Evolutionary conservation across 2,329 filamentous ascomycete species (phyloP).

Genomic region (Paraconiothyrium sp.): DNA sequence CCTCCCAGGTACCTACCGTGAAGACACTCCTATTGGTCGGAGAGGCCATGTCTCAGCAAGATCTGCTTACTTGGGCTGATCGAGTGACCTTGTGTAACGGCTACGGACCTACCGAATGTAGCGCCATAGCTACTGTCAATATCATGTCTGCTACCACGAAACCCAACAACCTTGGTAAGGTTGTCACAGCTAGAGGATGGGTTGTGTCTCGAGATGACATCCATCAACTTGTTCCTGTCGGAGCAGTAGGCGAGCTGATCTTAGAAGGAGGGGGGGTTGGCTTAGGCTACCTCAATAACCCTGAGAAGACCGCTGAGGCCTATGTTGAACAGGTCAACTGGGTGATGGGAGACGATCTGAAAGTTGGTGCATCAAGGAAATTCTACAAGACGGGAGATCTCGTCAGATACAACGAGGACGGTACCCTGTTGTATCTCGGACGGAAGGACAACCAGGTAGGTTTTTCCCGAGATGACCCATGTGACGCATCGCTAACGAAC

Average conservation of each 20-base stretch:
- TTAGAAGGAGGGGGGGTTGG: slow-evolving; percentile 50
- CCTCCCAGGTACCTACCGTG: slow-evolving; percentile 37
- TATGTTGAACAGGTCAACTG: slow-evolving; percentile 39
- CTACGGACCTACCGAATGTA: slow-evolving; percentile 54
- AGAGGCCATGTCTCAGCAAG: slow-evolving; percentile 45
- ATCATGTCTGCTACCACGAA: slow-evolving; percentile 39
- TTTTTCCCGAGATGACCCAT: background rate
- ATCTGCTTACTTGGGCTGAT: slow-evolving; percentile 49
- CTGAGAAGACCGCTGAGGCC: slow-evolving; percentile 38
- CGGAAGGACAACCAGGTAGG: slow-evolving; percentile 38
- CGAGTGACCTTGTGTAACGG: slow-evolving; percentile 49
- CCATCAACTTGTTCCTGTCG: slow-evolving; percentile 47
- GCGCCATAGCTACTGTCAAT: slow-evolving; percentile 45
- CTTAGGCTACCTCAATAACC: slow-evolving; percentile 44
- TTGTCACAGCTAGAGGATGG: slow-evolving; percentile 48
- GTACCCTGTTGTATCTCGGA: slow-evolving; percentile 39
- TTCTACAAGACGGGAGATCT: slow-evolving; percentile 52
- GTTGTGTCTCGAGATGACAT: slow-evolving; percentile 49
- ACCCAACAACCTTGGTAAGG: slow-evolving; percentile 47
- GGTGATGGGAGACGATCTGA: slow-evolving; percentile 19
- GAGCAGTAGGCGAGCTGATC: slow-evolving; percentile 53
- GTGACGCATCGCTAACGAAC: background rate
- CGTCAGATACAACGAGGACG: slow-evolving; percentile 48
- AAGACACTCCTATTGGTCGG: slow-evolving; percentile 42
- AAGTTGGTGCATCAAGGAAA: slow-evolving; percentile 14